Conservation (phyloP, 2,329 filamentous ascomycete genomes). For the Aureobasidium namibiae region DNA sequence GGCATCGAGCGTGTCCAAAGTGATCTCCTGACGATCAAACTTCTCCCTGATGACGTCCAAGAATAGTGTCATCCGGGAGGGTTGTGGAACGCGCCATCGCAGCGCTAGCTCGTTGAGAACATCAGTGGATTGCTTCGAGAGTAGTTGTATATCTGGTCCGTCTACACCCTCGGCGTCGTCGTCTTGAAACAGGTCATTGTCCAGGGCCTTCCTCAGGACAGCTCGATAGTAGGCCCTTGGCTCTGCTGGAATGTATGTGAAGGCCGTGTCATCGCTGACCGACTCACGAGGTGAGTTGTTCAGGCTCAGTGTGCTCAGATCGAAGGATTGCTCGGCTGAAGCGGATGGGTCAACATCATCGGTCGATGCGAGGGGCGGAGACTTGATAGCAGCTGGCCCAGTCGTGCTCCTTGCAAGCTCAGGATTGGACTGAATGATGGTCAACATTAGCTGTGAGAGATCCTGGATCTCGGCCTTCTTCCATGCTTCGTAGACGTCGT, state of each 20-base stretch:
- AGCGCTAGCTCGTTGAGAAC: constrained; percentile 76
- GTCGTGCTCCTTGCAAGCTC: constrained; percentile 72
- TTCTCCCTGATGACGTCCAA: constrained; percentile 80
- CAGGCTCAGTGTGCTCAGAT: constrained; percentile 58
- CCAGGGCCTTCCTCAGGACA: constrained; percentile 68
- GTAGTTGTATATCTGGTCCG: constrained; percentile 44
- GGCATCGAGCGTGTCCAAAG: constrained; percentile 71
- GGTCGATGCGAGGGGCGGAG: constrained; percentile 40
- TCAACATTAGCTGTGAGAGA: constrained; percentile 86
- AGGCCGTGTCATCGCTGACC: constrained; percentile 50
- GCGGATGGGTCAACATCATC: constrained; percentile 40
- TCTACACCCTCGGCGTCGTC: constrained; percentile 41
- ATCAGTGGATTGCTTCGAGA: constrained; percentile 72
- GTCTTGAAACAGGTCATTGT: constrained; percentile 48
- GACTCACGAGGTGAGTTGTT: constrained; percentile 37
- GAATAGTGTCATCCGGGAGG: constrained; percentile 69
- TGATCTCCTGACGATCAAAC: constrained; percentile 74
- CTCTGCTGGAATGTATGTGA: constrained; percentile 84
- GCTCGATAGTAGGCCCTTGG: constrained; percentile 75
- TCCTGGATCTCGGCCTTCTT: constrained; percentile 82
- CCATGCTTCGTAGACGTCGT: constrained; percentile 84
- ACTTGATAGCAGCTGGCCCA: constrained; percentile 49
- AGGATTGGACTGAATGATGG: constrained; percentile 77
- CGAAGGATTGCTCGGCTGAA: constrained; percentile 51
- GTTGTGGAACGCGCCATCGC: constrained; percentile 82